A percentile compares a stretch with the other conserved stretches of the same genome.
Conservation (phyloP, 2,329 filamentous ascomycete species). For the Botrytis porri region DNA sequence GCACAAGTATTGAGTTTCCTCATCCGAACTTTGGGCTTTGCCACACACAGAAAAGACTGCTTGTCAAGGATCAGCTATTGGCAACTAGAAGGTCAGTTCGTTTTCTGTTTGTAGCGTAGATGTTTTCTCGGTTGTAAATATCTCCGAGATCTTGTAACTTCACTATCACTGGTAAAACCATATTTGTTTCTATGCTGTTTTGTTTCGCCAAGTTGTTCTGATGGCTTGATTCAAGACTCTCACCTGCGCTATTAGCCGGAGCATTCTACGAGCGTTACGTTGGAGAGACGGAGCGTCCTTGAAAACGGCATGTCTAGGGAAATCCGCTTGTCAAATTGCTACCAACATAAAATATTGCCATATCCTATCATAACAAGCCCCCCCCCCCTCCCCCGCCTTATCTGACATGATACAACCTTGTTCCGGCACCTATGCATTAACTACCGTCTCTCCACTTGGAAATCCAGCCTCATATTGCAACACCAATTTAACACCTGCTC, state of each 20-base stretch:
- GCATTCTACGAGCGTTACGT: no score
- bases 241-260: background rate
- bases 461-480: slow-evolving; percentile 61
- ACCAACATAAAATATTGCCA: background rate
- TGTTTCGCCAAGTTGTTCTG: background rate
- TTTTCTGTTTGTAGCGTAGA: background rate
- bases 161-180: background rate
- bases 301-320: background rate
- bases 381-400: no score
- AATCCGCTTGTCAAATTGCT: background rate
- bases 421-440: slow-evolving; percentile 24
- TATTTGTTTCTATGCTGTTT: background rate
- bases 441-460: slow-evolving; percentile 49
- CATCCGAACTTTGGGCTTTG: background rate
- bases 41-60: background rate
- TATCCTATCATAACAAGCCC: background rate
- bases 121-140: background rate
- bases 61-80: background rate
- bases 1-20: background rate
- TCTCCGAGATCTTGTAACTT: slow-evolving; percentile 2
- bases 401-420: background rate
- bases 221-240: background rate
- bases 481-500: slow-evolving; percentile 53
- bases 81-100: background rate
- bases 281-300: no score